These are phyloP conservation scores for Stemphylium vesicarium DNA, from an alignment of 2,329 filamentous ascomycete species.

Conservation along the genomic window DNA sequence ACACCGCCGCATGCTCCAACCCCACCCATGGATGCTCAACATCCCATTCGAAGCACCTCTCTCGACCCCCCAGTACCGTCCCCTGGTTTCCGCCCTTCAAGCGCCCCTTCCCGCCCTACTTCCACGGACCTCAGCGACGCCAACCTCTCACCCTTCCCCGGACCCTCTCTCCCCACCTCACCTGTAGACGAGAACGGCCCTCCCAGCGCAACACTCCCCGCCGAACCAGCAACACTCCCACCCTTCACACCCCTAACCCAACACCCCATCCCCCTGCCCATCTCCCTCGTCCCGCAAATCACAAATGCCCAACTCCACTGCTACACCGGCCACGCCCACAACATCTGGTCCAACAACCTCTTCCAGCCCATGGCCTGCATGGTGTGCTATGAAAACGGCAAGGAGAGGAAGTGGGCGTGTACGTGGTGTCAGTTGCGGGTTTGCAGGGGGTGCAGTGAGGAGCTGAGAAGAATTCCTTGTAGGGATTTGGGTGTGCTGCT, in stretches of 20 bases:
- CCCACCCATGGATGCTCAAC: constrained; percentile 5
- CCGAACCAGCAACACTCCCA: constrained; percentile 2
- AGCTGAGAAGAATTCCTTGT: constrained; percentile 27
- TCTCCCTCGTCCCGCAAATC: constrained; percentile 36
- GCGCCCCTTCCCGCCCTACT: constrained; percentile 4
- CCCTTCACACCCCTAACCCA: constrained; percentile 33
- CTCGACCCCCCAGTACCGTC: constrained; percentile 13
- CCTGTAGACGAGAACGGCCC: constrained; percentile 5
- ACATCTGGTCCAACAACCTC: constrained; percentile 38
- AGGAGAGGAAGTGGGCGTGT: constrained; percentile 42
- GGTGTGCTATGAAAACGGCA: constrained; percentile 38
- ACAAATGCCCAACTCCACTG: constrained; percentile 38
- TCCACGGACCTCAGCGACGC: background rate
- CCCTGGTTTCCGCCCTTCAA: background rate
- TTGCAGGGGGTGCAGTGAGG: constrained; percentile 38
- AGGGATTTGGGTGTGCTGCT: constrained; percentile 29
- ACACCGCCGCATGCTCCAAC: constrained; percentile 5
- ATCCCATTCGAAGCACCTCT: constrained; percentile 14
- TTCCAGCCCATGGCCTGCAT: constrained; percentile 47
- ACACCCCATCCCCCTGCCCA: constrained; percentile 18
- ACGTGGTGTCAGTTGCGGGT: constrained; percentile 47
- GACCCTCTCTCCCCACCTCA: constrained; percentile 8
- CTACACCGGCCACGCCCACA: constrained; percentile 39
- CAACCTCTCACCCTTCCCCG: constrained; percentile 9
- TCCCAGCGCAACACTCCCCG: background rate